Base-by-base conservation (phyloP, 345 rosid species). In the Euclidium syriacum region DNA sequence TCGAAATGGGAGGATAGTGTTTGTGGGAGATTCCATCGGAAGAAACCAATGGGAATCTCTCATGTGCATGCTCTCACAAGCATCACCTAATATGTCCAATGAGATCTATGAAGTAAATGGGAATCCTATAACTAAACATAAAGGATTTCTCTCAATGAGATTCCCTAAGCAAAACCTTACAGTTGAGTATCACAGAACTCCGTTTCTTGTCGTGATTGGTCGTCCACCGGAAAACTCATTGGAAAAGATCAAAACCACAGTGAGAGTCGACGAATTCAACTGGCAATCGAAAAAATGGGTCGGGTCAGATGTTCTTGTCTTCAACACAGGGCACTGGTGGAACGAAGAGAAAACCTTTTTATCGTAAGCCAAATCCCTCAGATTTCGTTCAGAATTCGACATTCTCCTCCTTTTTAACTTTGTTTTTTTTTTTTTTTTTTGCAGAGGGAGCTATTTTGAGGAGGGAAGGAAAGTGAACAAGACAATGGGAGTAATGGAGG, bases 11-110 rank as follows among this genome's bases (percentile, higher is more conserved):
- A 74, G 92, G 52, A 78, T 94, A 47, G 86, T 94, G 51, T 90
- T 90, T 50, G 95, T 85, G 0, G 99, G 99, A 10, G 97, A 94
- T 62, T 90, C 99, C 0, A 79, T 90, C 0, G 99, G 90, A 42
- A 79, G 96, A 69, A 87, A 90, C 81, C 97, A 87, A 17, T 94
- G 99, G 96, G 99, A 94, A 53, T 87, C 96, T 10, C 70, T 87
- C 6, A 41, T 84, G 34, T 90, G 99, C 78, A 81, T 90, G 87
- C 77, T 90, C 4, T 76, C 83, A 42, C 78, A 75, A 58, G 81
- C 79, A 11, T 75, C 84, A 50, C 35, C 84, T 35, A 79, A 90
- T 71, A 36, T 36, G 20, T 90, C 99, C n/a, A n/a, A n/a, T 3
- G 52, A 79, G 1, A 81, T 87, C 30, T 85, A 80, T 20, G 96